Percentiles rank a stretch among this genome's conserved stretches.
Conservation (phyloP, 2,329 filamentous ascomycete genomes). For the Achaetomium macrosporum region DNA sequence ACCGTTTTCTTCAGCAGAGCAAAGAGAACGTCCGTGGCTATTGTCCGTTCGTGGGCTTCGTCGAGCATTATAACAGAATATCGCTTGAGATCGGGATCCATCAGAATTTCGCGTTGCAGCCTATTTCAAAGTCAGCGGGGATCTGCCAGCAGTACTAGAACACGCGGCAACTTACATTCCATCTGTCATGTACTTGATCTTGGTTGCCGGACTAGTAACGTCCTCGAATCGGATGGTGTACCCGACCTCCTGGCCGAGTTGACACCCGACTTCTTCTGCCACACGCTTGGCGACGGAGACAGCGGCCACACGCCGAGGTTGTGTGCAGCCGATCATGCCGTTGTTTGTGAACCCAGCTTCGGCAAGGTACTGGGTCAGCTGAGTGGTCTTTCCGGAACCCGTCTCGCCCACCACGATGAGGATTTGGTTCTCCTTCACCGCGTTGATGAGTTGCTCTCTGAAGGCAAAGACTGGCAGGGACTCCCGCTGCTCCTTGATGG, state of each 20-base stretch:
- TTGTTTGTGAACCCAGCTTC: constrained; percentile 84
- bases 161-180: constrained; percentile 56
- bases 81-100: constrained; percentile 80
- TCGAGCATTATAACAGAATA: constrained; percentile 98
- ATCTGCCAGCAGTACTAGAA: background rate
- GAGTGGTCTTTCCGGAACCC: constrained; percentile 94
- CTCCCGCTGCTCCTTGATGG: constrained; percentile 92
- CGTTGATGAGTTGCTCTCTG: constrained; percentile 78
- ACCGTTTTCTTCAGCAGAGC: constrained; percentile 90
- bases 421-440: constrained; percentile 80
- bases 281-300: constrained; percentile 98
- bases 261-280: constrained; percentile 87
- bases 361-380: constrained; percentile 89
- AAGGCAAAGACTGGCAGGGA: constrained; percentile 85
- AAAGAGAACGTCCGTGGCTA: constrained; percentile 92
- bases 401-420: constrained; percentile 96
- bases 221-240: constrained; percentile 99
- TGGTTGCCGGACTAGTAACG: constrained; percentile 77
- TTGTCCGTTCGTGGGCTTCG: constrained; percentile 95
- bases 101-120: constrained; percentile 85
- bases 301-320: constrained; percentile 91
- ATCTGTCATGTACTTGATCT: constrained; percentile 99
- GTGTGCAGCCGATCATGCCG: constrained; percentile 91
- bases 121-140: constrained; percentile 7
- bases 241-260: constrained; percentile 85